Evolutionary conservation across 2,329 filamentous ascomycete genomes (phyloP), one percentile per base, ranked within the genome.

Genomic region (Exserohilum rostratum): DNA sequence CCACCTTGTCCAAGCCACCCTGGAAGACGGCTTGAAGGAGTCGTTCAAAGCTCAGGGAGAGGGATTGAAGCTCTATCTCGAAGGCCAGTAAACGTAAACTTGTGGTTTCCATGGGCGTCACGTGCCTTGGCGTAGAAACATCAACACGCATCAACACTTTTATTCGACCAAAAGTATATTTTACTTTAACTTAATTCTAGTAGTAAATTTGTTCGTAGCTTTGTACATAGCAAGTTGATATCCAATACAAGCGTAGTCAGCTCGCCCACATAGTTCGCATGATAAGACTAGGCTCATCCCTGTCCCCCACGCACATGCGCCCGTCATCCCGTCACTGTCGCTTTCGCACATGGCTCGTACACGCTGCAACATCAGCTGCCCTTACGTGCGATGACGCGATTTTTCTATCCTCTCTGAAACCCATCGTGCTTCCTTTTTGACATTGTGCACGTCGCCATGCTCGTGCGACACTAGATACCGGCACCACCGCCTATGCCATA

Each of bases 41-140:
- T 59, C 57, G 3, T 72, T 73, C 44, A 63, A 68, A 18, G 69
- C 59, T 4, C 70, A 73, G 48, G 69, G 56, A 13, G 35, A 59
- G 40, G 70, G 65, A 6, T 46, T 72, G 33, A 73, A 70, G 58
- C 25, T 65, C 37, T 55, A 56, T 13, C 54, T 62, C 11, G 54
- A 60, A 30, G 29, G 49, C 29, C 27, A n/a, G 10, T 48, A 22
- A 22, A 6, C 20, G n/a, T n/a, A n/a, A n/a, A n/a, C n/a, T n/a
- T 18, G 7, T 30, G n/a, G 27, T 10, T 12, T 18, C 5, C 15
- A n/a, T n/a, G n/a, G 17, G 13, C 39, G 18, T 13, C 5, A 18
- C 3, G 12, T 11, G 11, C 15, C 5, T n/a, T 11, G 25, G n/a
- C n/a, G n/a, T n/a, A 17, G 17, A 42, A 30, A 15, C 3, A 1